Percentiles rank a stretch among this genome's conserved stretches.
These are phyloP conservation scores for Spathaspora jeffriesii DNA, from an alignment of 1,139 yeast species.

Conservation along the genomic window DNA sequence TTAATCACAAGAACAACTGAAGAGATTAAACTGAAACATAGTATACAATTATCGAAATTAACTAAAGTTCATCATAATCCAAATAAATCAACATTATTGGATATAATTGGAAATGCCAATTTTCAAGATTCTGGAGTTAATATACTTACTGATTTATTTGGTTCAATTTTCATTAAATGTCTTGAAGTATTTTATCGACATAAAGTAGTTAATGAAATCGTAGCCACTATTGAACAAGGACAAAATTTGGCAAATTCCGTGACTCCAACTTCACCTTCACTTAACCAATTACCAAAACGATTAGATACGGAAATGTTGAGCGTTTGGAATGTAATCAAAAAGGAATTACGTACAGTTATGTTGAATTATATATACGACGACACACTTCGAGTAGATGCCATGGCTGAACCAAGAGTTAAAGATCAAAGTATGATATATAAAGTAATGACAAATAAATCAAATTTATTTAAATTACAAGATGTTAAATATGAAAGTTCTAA, in stretches of 20 bases:
- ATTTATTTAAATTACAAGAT: slow-evolving; percentile 51
- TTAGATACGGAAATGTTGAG: slow-evolving; percentile 34
- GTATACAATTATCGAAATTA: slow-evolving; percentile 29
- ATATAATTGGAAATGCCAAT: slow-evolving; percentile 24
- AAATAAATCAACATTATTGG: slow-evolving; percentile 10
- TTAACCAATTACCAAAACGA: slow-evolving; percentile 1
- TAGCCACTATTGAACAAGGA: slow-evolving; percentile 21
- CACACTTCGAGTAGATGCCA: not conserved
- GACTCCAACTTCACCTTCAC: slow-evolving; percentile 1
- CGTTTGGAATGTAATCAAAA: slow-evolving; percentile 61
- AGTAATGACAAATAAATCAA: slow-evolving; percentile 18
- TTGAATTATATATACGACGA: slow-evolving; percentile 51
- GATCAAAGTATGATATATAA: slow-evolving; percentile 11
- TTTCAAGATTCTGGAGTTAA: slow-evolving; percentile 54
- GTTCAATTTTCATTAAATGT: slow-evolving; percentile 63
- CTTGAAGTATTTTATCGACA: slow-evolving; percentile 71
- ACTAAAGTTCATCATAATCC: slow-evolving; percentile 24
- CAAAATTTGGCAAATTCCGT: slow-evolving; percentile 7
- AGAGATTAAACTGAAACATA: slow-evolving; percentile 56
- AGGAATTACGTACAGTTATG: slow-evolving; percentile 59
- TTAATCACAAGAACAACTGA: slow-evolving; percentile 64
- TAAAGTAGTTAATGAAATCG: slow-evolving; percentile 61
- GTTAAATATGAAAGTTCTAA: slow-evolving; percentile 37
- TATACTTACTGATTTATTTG: slow-evolving; percentile 69
- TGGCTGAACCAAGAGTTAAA: not conserved